Conservation (phyloP, 805 yeast genomes). For the Myxozyma kluyveri region DNA sequence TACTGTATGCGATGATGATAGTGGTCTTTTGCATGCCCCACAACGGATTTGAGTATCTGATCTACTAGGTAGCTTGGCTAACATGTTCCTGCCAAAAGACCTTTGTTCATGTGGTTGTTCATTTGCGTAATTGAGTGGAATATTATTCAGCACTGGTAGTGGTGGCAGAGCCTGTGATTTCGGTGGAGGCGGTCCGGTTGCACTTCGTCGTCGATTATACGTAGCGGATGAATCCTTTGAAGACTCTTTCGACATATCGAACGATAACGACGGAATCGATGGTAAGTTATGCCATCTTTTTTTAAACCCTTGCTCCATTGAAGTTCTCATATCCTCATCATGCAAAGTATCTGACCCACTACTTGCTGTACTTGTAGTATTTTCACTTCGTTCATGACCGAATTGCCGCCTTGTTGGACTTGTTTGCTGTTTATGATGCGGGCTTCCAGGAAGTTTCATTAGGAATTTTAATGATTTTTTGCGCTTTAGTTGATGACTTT, state of each 20-base stretch:
- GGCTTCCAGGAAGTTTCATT: background rate
- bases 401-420: background rate
- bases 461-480: background rate
- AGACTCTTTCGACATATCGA: background rate
- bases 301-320: background rate
- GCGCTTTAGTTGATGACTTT: background rate
- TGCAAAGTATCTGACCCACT: background rate
- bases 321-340: background rate
- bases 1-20: constrained; percentile 15
- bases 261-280: background rate
- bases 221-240: no score
- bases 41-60: constrained; percentile 3
- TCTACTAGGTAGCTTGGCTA: background rate
- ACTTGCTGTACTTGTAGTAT: background rate
- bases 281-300: background rate
- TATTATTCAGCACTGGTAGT: background rate
- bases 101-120: no score
- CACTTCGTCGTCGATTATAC: background rate
- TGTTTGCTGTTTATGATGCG: background rate
- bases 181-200: no score
- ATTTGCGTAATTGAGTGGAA: no score
- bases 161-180: background rate
- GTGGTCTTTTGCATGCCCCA: constrained; percentile 13
- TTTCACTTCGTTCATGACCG: constrained; percentile 12
- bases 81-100: no score